A percentile compares a stretch with the other conserved stretches of the same genome.
Conservation (phyloP, 805 yeast genomes). For the Komagataella phaffii region DNA sequence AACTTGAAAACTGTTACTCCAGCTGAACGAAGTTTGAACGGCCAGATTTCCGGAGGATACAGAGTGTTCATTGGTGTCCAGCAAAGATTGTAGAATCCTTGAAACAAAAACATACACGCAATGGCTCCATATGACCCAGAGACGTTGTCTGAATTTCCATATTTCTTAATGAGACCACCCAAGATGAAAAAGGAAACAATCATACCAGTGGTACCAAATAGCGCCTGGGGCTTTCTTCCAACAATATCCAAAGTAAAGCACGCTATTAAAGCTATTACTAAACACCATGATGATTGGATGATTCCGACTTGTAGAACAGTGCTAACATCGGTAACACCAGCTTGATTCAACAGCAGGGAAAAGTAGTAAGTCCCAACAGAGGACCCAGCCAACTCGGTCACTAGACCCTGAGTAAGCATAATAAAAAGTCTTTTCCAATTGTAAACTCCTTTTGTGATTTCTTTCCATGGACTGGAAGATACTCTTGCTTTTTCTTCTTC, state of each 20-base stretch:
- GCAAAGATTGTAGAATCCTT: slow-evolving; percentile 12
- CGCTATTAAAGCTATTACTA: slow-evolving; percentile 12
- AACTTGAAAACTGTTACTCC: slow-evolving; percentile 14
- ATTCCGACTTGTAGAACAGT: slow-evolving; percentile 10
- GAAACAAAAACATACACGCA: slow-evolving; percentile 12
- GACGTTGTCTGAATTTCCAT: slow-evolving; percentile 9
- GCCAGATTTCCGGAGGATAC: slow-evolving; percentile 14
- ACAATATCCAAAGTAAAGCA: slow-evolving; percentile 12
- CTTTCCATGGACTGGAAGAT: slow-evolving; percentile 11
- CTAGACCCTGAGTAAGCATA: slow-evolving; percentile 14
- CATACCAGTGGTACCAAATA: slow-evolving; percentile 13
- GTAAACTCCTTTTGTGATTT: slow-evolving; percentile 9
- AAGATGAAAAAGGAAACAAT: slow-evolving; percentile 12
- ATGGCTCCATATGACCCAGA: slow-evolving; percentile 12
- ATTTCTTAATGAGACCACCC: slow-evolving; percentile 12
- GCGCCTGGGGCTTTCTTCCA: slow-evolving; percentile 11
- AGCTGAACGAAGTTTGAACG: slow-evolving; percentile 12
- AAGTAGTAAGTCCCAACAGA: slow-evolving; percentile 17
- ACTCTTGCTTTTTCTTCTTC: slow-evolving; percentile 8
- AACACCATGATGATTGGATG: slow-evolving; percentile 1
- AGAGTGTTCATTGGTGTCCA: slow-evolving; percentile 14
- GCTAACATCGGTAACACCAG: slow-evolving; percentile 16
- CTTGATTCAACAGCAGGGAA: slow-evolving; percentile 18
- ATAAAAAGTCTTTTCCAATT: slow-evolving; percentile 14
- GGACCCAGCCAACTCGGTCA: slow-evolving; percentile 14